Conservation (phyloP, 2,329 filamentous ascomycete genomes). For the Apiospora rasikravindrae region DNA sequence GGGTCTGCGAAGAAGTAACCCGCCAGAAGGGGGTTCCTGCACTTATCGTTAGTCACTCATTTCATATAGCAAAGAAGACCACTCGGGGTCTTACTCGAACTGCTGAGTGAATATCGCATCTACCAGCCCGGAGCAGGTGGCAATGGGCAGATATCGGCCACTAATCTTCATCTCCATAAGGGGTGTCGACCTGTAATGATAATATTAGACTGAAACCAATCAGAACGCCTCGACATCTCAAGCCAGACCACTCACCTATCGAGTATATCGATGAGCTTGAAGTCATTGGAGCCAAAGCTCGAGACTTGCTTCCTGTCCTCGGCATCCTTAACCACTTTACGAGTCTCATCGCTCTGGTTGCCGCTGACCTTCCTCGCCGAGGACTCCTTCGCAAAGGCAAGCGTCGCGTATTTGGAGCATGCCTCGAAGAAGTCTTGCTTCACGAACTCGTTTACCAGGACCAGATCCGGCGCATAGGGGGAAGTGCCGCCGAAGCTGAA, state of each 20-base stretch:
- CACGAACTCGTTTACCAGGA: slow-evolving; percentile 68
- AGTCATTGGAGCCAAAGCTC: slow-evolving; percentile 32
- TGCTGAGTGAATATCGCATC: slow-evolving; percentile 35
- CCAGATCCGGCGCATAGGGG: slow-evolving; percentile 65
- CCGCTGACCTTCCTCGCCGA: slow-evolving; percentile 25
- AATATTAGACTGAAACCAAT: neutral
- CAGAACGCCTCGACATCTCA: no score
- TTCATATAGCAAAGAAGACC: neutral
- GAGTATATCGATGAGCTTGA: slow-evolving; percentile 33
- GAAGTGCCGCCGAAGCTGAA: slow-evolving; percentile 61
- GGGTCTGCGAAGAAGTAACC: slow-evolving; percentile 59
- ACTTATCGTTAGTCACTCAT: slow-evolving; percentile 18
- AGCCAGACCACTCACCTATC: slow-evolving; percentile 30
- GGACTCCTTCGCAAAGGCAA: slow-evolving; percentile 30
- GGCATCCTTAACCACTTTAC: slow-evolving; percentile 31
- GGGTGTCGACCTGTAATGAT: slow-evolving; percentile 27
- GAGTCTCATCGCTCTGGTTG: slow-evolving; percentile 29
- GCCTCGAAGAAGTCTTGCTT: slow-evolving; percentile 60
- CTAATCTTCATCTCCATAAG: slow-evolving; percentile 33
- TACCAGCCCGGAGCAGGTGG: slow-evolving; percentile 34
- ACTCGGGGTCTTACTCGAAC: slow-evolving; percentile 28
- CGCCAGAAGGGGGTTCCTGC: slow-evolving; percentile 44
- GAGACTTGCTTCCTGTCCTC: slow-evolving; percentile 33
- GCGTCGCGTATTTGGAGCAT: slow-evolving; percentile 45
- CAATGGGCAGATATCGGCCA: slow-evolving; percentile 35